A percentile compares a stretch with the other conserved stretches of the same genome.
These are phyloP conservation scores for Neophaeococcomyces aloes DNA, from an alignment of 2,329 filamentous ascomycete genomes.

Conservation along the genomic window DNA sequence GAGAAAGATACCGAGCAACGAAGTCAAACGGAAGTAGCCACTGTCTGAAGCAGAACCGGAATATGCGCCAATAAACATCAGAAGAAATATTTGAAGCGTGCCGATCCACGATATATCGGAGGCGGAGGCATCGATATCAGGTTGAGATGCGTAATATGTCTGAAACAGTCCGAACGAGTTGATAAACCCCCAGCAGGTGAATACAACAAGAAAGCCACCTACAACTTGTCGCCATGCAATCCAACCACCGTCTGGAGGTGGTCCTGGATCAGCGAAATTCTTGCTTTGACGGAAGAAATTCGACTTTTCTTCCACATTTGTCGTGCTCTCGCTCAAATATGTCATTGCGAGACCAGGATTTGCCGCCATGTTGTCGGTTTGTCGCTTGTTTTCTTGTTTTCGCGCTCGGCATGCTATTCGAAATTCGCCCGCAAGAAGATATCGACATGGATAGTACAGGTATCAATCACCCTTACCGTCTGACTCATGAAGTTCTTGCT, in stretches of 20 bases:
- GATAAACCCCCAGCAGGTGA: conserved; percentile 26
- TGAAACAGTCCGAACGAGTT: conserved; percentile 23
- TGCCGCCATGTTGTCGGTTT: not conserved
- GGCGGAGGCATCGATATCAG: conserved; percentile 24
- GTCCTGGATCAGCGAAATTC: conserved; percentile 10
- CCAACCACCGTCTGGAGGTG: conserved; percentile 25
- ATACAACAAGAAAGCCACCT: conserved; percentile 25
- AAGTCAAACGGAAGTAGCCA: conserved; percentile 39
- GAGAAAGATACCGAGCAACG: conserved; percentile 35
- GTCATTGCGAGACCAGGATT: not conserved
- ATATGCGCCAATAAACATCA: conserved; percentile 33
- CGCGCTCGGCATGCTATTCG: no score
- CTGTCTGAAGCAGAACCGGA: conserved; percentile 26
- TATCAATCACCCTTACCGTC: no score
- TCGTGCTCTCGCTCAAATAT: not conserved
- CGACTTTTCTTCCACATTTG: conserved; percentile 2
- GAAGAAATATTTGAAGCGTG: conserved; percentile 37
- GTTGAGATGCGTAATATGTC: conserved; percentile 20
- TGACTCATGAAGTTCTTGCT: no score
- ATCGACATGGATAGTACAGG: no score
- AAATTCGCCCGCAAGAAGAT: no score
- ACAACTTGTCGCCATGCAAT: conserved; percentile 28
- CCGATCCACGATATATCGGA: conserved; percentile 42
- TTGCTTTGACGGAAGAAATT: conserved; percentile 3
- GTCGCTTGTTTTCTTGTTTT: not conserved